These are phyloP conservation scores for Hypseocharis bilobata DNA, from an alignment of 441 rosid genomes.

Conservation along the genomic window DNA sequence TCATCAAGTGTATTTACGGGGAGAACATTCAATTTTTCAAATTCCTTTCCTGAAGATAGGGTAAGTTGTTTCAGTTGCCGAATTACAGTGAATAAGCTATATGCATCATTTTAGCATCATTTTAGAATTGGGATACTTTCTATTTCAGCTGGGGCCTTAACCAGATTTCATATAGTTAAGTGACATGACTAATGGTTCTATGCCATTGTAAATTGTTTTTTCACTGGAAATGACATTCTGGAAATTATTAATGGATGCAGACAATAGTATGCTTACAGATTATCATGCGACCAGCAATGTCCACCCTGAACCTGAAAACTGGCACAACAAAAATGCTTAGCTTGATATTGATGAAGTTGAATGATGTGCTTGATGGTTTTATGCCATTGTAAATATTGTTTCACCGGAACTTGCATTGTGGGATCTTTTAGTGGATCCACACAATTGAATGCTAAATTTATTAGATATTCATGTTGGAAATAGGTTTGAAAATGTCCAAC, in stretches of 20 bases:
- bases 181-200: too few relatives aligned
- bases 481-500: neutral
- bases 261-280: too few relatives aligned
- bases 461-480: neutral
- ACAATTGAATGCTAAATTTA: neutral
- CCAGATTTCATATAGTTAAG: too few relatives aligned
- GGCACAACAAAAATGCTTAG: too few relatives aligned
- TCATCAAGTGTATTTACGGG: constrained; percentile 52
- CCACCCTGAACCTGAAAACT: too few relatives aligned
- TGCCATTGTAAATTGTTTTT: too few relatives aligned
- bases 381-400: neutral
- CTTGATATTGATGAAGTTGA: constrained; percentile 2
- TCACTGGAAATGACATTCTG: too few relatives aligned
- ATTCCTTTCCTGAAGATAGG: constrained; percentile 71
- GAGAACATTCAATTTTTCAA: constrained; percentile 65
- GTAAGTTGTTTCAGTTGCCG: constrained; percentile 37
- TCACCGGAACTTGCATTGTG: neutral
- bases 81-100: constrained; percentile 1
- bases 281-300: too few relatives aligned
- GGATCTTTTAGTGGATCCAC: too few relatives aligned
- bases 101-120: constrained; percentile 10
- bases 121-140: neutral
- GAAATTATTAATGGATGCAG: too few relatives aligned
- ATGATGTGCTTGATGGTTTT: constrained; percentile 2
- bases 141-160: neutral